These are phyloP conservation scores for Thalassia testudinum DNA, from an alignment of 116 monocot species.

Conservation along the genomic window DNA sequence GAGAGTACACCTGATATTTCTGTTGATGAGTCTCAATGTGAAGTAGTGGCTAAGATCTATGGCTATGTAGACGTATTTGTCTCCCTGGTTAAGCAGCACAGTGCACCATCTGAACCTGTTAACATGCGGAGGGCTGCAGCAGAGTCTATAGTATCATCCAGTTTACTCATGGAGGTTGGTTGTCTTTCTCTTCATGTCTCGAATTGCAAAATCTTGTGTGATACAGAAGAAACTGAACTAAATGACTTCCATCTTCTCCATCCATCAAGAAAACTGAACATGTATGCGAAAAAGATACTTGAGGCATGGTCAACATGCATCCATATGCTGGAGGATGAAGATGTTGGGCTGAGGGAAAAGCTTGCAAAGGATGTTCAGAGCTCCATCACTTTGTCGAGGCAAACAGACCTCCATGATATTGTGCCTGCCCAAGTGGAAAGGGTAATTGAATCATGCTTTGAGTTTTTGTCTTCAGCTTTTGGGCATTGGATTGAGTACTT, in stretches of 20 bases:
- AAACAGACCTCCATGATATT: slow-evolving; percentile 6
- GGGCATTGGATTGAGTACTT: slow-evolving; percentile 55
- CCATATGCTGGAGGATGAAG: slow-evolving; percentile 85
- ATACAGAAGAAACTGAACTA: background rate
- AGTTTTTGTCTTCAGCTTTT: slow-evolving; percentile 58
- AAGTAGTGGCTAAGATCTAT: slow-evolving; percentile 16
- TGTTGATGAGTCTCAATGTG: background rate
- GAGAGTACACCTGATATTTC: slow-evolving; percentile 1
- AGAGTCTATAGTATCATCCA: slow-evolving; percentile 67
- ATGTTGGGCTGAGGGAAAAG: slow-evolving; percentile 40
- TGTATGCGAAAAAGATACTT: slow-evolving; percentile 46
- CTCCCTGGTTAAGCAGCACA: slow-evolving; percentile 37
- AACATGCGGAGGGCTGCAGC: slow-evolving; percentile 78
- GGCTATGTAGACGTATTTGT: slow-evolving; percentile 35
- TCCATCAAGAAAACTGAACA: slow-evolving; percentile 11
- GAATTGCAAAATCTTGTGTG: slow-evolving; percentile 11
- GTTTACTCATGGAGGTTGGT: slow-evolving; percentile 49
- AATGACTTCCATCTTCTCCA: background rate
- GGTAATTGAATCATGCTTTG: slow-evolving; percentile 59
- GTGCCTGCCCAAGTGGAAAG: slow-evolving; percentile 66
- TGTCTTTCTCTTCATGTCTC: slow-evolving; percentile 29
- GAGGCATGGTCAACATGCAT: slow-evolving; percentile 77
- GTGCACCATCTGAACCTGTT: slow-evolving; percentile 62
- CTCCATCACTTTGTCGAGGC: slow-evolving; percentile 15
- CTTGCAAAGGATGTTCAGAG: slow-evolving; percentile 64